A percentile compares a stretch with the other conserved stretches of the same genome.
Evolutionary conservation across 2,329 filamentous ascomycete genomes (phyloP).

Genomic region (Verticillium tricorpus): DNA sequence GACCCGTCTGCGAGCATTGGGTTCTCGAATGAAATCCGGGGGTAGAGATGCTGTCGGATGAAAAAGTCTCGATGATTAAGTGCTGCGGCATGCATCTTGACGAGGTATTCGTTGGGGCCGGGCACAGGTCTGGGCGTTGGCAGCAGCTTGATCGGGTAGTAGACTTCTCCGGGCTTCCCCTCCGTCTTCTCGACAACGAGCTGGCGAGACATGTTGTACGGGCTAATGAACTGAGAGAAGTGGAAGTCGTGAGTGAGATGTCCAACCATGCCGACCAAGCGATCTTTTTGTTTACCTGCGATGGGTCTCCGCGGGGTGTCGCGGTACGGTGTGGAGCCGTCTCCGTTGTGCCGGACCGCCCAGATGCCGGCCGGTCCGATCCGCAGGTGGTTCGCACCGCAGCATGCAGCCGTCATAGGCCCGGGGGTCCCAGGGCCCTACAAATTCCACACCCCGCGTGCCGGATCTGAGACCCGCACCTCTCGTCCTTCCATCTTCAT

Average conservation of each 20-base stretch:
- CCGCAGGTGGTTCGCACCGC: background rate
- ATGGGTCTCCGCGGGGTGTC: too few species aligned
- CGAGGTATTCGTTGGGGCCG: slow-evolving; percentile 62
- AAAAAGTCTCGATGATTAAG: slow-evolving; percentile 96
- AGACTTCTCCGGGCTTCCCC: slow-evolving; percentile 83
- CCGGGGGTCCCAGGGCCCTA: background rate
- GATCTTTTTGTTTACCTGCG: too few species aligned
- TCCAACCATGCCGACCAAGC: too few species aligned
- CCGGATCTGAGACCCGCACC: too few species aligned
- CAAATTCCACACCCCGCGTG: too few species aligned
- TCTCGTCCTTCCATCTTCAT: too few species aligned
- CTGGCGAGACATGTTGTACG: slow-evolving; percentile 42
- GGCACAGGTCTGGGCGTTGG: slow-evolving; percentile 59
- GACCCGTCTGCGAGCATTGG: slow-evolving; percentile 81
- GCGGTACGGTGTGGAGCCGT: too few species aligned
- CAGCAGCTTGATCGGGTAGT: slow-evolving; percentile 66
- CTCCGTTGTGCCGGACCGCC: background rate
- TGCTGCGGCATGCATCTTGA: slow-evolving; percentile 73
- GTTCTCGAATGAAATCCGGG: slow-evolving; percentile 71
- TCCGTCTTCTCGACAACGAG: slow-evolving; percentile 65
- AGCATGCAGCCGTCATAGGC: background rate
- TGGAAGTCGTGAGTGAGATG: too few species aligned
- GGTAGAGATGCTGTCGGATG: slow-evolving; percentile 88
- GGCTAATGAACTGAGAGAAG: background rate
- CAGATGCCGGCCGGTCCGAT: background rate